Conservation (phyloP, 768 basidiomycete genomes). For the Exidia glandulosa region DNA sequence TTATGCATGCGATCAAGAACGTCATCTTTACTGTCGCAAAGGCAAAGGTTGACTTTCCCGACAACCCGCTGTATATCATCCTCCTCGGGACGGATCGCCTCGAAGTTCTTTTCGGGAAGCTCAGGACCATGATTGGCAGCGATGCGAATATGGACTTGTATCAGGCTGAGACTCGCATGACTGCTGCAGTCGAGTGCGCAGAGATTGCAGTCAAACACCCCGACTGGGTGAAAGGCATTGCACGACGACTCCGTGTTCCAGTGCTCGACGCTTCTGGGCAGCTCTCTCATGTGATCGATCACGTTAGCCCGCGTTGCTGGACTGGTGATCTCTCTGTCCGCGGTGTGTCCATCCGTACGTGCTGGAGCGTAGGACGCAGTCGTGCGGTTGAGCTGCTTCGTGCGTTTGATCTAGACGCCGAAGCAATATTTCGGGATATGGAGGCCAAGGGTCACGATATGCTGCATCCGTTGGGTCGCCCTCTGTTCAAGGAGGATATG, state of each 20-base stretch:
- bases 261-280: neutral
- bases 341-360: neutral
- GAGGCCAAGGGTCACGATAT: neutral
- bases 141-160: conserved; percentile 9
- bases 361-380: neutral
- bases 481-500: neutral
- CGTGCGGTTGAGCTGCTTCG: neutral
- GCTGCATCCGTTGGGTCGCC: neutral
- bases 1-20: conserved; percentile 29
- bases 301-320: neutral
- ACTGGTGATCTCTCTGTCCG: neutral
- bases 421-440: neutral
- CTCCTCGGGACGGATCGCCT: conserved; percentile 28
- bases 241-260: conserved; percentile 16
- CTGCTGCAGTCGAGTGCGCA: conserved; percentile 21
- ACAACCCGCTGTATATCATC: conserved; percentile 22
- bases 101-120: conserved; percentile 19
- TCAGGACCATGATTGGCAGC: conserved; percentile 16
- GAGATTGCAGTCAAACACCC: conserved; percentile 28
- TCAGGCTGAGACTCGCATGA: conserved; percentile 18
- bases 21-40: conserved; percentile 28
- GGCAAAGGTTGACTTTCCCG: conserved; percentile 21
- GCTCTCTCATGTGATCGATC: neutral
- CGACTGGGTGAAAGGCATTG: conserved; percentile 25
- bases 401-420: neutral